A percentile compares a stretch with the other conserved stretches of the same genome.
phyloP scores from a whole-genome alignment of 2,329 filamentous ascomycete species.

The Mycocentrospora acerina region DNA sequence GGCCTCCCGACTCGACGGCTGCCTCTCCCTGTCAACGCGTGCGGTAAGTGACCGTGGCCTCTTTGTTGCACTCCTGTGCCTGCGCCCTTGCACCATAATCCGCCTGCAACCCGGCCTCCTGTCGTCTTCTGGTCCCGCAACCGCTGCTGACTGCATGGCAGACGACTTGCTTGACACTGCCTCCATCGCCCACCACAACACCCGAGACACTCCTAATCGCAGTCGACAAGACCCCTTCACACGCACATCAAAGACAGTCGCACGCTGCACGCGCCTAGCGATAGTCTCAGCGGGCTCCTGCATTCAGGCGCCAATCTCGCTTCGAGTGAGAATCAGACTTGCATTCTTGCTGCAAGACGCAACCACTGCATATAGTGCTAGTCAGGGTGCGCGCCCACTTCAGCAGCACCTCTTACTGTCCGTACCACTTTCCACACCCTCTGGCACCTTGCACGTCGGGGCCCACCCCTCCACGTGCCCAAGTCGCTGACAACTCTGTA shows the following conservation, averaged over 20 bases:
- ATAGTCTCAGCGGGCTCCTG: slow-evolving; percentile 25
- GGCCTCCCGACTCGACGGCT: too few species aligned
- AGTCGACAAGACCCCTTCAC: too few species aligned
- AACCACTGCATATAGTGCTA: slow-evolving; percentile 33
- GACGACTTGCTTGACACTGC: slow-evolving; percentile 22
- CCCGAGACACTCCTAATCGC: too few species aligned
- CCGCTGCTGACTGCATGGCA: slow-evolving; percentile 34
- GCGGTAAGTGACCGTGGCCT: slow-evolving; percentile 26
- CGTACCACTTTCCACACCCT: slow-evolving; percentile 34
- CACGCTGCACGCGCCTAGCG: slow-evolving; percentile 26
- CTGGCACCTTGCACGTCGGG: slow-evolving; percentile 20
- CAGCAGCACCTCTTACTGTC: slow-evolving; percentile 32
- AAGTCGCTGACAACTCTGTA: slow-evolving; percentile 35
- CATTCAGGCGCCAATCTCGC: slow-evolving; percentile 18
- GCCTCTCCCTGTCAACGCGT: neutral
- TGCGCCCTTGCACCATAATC: slow-evolving; percentile 10
- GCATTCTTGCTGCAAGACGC: too few species aligned
- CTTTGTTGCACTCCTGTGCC: slow-evolving; percentile 29
- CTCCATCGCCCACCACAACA: slow-evolving; percentile 13
- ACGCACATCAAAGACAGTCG: slow-evolving; percentile 7
- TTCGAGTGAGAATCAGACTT: too few species aligned
- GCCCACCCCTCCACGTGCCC: slow-evolving; percentile 9
- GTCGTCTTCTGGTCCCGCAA: slow-evolving; percentile 30
- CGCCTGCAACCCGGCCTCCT: too few species aligned
- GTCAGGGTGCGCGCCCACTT: slow-evolving; percentile 27